Evolutionary conservation across 305 asterid genomes (phyloP), one percentile per base, ranked within the genome.

Genomic region (Fraxinus angustifolia): DNA sequence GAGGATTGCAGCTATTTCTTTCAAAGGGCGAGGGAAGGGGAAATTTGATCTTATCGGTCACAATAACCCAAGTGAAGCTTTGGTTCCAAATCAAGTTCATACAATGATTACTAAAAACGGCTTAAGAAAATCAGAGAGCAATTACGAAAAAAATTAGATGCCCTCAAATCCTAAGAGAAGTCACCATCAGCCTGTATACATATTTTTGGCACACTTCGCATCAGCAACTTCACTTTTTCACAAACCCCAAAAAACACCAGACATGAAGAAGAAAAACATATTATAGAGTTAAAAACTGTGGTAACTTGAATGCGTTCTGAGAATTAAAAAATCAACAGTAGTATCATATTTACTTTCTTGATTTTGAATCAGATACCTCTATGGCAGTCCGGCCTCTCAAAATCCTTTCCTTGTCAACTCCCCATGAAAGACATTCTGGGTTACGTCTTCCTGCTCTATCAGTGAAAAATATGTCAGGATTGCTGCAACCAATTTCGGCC

Each of bases 351-450:
- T 53, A 75, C n/a, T 19, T 36, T 8, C 38, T 34, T 73, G 73
- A 76, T 78, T 75, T 80, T 68, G 74, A 80, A 79, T 58, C 40
- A 62, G 85, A 81, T 88, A 93, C 97, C 92, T 93, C 97, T 50
- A 87, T 50, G 62, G 93, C 93, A 58, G 93, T 93, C 45, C 97
- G 92, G 40, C 96, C 96, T 88, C 92, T 90, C 84, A 93, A 82
- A 83, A 93, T 92, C 72, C 96, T 86, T 84, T 91, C 96, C 83
- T 87, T 93, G 87, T 93, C 97, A 79, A 91, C 84, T 38, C 97
- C 97, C 97, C 97, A 93, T 34, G 97, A 89, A 42, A 93, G 84
- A 83, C 96, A 93, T 77, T 93, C 97, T 21, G 91, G 91, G 80
- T 91, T 85, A 40, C 94, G 87, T 87, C 93, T 90, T 79, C 94